phyloP scores from a whole-genome alignment of 148 eudicot genomes.

The Rhododendron mucronatum region DNA sequence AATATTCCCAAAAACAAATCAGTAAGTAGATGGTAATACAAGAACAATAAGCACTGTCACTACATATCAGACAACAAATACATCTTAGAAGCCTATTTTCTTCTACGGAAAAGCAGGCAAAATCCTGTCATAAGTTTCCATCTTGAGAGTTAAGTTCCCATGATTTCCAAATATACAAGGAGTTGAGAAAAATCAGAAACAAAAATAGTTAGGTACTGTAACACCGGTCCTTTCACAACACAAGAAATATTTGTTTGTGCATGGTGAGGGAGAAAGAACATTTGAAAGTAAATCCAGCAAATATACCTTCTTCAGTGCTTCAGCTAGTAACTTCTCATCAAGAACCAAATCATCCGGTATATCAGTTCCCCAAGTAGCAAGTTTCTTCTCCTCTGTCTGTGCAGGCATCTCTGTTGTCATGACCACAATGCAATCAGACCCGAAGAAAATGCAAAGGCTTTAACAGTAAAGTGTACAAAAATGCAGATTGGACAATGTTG shows the following conservation, averaged over 20 bases:
- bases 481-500: background rate
- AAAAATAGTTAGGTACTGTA: background rate
- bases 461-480: background rate
- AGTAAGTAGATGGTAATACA: background rate
- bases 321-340: constrained; percentile 70
- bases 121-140: background rate
- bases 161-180: background rate
- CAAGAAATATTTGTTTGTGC: background rate
- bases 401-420: constrained; percentile 45
- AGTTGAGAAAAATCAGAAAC: background rate
- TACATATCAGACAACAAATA: background rate
- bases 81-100: background rate
- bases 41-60: background rate
- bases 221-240: background rate
- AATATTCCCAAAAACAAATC: background rate
- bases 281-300: background rate
- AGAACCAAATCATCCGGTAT: constrained; percentile 82
- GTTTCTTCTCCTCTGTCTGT: constrained; percentile 55
- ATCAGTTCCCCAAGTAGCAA: constrained; percentile 89
- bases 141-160: background rate
- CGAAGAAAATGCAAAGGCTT: background rate
- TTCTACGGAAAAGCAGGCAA: background rate
- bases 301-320: constrained; percentile 73
- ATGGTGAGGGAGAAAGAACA: background rate
- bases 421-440: background rate